Evolutionary conservation across 129 eudicot genomes (phyloP), one percentile per base, ranked within the genome.

Genomic region (Chrysanthemum lavandulifolium): DNA sequence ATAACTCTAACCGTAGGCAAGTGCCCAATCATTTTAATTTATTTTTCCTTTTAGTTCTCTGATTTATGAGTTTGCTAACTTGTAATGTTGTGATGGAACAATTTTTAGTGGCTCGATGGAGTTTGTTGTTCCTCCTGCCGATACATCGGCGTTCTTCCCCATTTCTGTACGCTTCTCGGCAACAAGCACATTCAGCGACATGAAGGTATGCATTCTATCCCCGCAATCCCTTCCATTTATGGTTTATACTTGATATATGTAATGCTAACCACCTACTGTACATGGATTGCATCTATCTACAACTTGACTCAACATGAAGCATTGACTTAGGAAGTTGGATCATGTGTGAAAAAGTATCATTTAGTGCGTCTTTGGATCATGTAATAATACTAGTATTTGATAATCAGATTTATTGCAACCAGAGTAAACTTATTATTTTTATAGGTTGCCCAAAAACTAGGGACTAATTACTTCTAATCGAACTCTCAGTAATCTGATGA

Each of bases 1-100:
- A 94, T 81, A 76, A 90, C 81, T 87, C 96, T 33, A 94, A 94
- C 82, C 94, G 91, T 84, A 94, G 99, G 99, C 81, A 56, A 84
- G 86, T 64, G 59, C 9, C 50, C 36, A 33, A 23, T 47, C 49
- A 15, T 54, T 59, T 67, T 45, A 10, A 4, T 45, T 63, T 65
- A 45, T 15, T 3, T 74, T 62, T 8, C 69, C 12, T 31, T 73
- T 62, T 53, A 40, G 45, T 13, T 65, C 43, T 3, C 50, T 11
- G 48, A 70, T 52, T 49, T 52, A 78, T 6, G 53, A 43, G 25
- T 64, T 40, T 59, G 75, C 48, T 83, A 72, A 21, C 11, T 19
- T 80, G 45, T 69, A 36, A 56, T 29, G 12, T 21, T 13, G 54
- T 63, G 15, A 69, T 78, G 70, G 49, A 59, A 79, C 66, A 48